These are phyloP conservation scores for Volutella citrinella DNA, from an alignment of 2,329 filamentous ascomycete genomes.

Conservation along the genomic window DNA sequence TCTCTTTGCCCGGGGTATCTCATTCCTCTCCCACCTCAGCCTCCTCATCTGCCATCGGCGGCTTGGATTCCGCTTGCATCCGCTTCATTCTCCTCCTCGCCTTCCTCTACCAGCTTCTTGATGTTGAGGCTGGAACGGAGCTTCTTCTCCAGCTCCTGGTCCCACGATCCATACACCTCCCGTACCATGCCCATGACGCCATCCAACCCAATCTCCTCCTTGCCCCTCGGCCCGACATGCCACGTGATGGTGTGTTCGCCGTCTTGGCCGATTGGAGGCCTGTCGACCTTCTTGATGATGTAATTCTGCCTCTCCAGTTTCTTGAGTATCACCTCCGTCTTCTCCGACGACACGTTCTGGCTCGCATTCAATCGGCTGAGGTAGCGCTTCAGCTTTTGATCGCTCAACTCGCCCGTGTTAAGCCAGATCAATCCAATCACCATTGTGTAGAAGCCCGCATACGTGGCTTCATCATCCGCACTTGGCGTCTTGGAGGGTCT, in stretches of 20 bases:
- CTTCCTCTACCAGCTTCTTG: slow-evolving; percentile 20
- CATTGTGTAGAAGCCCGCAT: slow-evolving; percentile 77
- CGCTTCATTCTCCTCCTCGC: slow-evolving; percentile 23
- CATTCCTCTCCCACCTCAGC: too few relatives aligned
- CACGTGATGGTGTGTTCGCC: slow-evolving; percentile 79
- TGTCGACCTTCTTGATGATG: slow-evolving; percentile 70
- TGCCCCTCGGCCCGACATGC: slow-evolving; percentile 80
- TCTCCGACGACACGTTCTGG: slow-evolving; percentile 69
- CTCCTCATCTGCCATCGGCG: slow-evolving; percentile 11
- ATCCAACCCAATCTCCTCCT: slow-evolving; percentile 76
- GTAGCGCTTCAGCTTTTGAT: slow-evolving; percentile 75
- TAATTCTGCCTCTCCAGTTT: slow-evolving; percentile 82
- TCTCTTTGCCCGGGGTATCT: too few relatives aligned
- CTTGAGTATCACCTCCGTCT: slow-evolving; percentile 71
- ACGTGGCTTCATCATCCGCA: slow-evolving; percentile 68
- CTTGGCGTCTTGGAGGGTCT: slow-evolving; percentile 65
- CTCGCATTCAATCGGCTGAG: slow-evolving; percentile 73
- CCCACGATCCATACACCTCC: slow-evolving; percentile 53
- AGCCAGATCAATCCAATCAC: slow-evolving; percentile 76
- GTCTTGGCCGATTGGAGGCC: slow-evolving; percentile 44
- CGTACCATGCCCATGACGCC: slow-evolving; percentile 71
- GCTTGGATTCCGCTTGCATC: slow-evolving; percentile 12
- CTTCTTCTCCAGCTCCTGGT: slow-evolving; percentile 56
- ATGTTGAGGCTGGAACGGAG: slow-evolving; percentile 61
- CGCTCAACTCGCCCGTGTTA: slow-evolving; percentile 68